Evolutionary conservation across 352 stramenopile genomes (phyloP), one percentile per base, ranked within the genome.

Genomic region (Phytophthora fragariaefolia): DNA sequence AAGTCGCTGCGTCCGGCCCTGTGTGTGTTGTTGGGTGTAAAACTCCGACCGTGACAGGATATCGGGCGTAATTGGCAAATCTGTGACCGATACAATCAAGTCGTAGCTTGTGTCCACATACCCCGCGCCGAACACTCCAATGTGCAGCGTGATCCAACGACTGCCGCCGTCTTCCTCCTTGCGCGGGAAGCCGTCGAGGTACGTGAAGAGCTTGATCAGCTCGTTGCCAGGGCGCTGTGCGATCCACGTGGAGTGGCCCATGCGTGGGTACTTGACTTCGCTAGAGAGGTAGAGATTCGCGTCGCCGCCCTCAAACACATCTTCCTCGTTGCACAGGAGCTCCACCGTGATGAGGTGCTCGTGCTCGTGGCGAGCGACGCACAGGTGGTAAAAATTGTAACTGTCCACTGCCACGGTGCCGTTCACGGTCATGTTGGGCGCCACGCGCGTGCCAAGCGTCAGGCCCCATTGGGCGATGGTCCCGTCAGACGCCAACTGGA

Each of bases 321-420:
- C 65, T 23, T 71, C 30, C 15, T 42, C 32, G 28, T 73, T 30
- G 32, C 69, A 75, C 34, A 72, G 73, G 45, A 95, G 55, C 64
- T 88, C 69, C n/a, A 93, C 68, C 23, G 85, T 79, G 59, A 93
- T 83, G 30, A 81, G 67, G 62, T 95, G 87, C 53, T 95, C 83
- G 63, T 93, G 87, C 24, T 90, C 75, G 56, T 95, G 87, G 20
- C 87, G 83, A 46, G 79, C 48, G 30, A 95, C 80, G 58, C 83
- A 95, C 9, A 93, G 27, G 42, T 95, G 85, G 61, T 89, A 93
- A 47, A 85, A 95, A 28, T 80, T 76, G 56, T 88, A 90, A 28
- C 69, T 69, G 24, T 87, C 82, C 13, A 69, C 52, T 4, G 51
- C 32, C 26, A 95, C 82, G 3, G 72, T 77, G 18, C 79, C 83